These are phyloP conservation scores for Ustilago shanxiensis DNA, from an alignment of 1,284 basidiomycete species.

Conservation along the genomic window DNA sequence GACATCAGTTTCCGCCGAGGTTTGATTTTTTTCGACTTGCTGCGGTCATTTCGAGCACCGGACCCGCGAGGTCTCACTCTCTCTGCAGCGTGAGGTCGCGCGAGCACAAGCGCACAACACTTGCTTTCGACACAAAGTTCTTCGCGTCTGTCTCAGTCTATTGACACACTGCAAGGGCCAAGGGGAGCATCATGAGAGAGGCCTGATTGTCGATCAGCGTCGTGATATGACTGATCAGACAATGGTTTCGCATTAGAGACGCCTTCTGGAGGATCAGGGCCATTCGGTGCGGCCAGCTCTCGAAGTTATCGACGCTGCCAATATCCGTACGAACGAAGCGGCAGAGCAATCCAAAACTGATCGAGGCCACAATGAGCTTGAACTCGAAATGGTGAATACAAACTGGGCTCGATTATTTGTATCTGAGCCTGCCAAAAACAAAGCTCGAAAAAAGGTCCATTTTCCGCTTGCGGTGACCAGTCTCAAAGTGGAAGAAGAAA, in stretches of 20 bases:
- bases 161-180: background rate
- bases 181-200: background rate
- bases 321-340: too few relatives aligned
- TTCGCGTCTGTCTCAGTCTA: background rate
- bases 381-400: background rate
- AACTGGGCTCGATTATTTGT: too few relatives aligned
- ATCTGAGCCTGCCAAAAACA: too few relatives aligned
- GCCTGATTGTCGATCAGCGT: background rate
- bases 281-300: too few relatives aligned
- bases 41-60: conserved; percentile 42
- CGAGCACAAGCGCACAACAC: conserved; percentile 5
- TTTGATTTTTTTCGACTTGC: conserved; percentile 9
- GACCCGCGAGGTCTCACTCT: conserved; percentile 20
- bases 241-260: too few relatives aligned
- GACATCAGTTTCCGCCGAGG: too few relatives aligned
- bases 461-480: conserved; percentile 5
- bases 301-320: too few relatives aligned
- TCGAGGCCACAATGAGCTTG: background rate
- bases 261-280: too few relatives aligned
- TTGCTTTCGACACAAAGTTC: background rate
- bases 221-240: too few relatives aligned
- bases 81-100: conserved; percentile 7
- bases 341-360: too few relatives aligned
- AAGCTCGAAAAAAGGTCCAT: background rate
- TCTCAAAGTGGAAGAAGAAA: background rate